Evolutionary conservation across 306 rosid genomes (phyloP).

Genomic region (Carpinus fangiana): DNA sequence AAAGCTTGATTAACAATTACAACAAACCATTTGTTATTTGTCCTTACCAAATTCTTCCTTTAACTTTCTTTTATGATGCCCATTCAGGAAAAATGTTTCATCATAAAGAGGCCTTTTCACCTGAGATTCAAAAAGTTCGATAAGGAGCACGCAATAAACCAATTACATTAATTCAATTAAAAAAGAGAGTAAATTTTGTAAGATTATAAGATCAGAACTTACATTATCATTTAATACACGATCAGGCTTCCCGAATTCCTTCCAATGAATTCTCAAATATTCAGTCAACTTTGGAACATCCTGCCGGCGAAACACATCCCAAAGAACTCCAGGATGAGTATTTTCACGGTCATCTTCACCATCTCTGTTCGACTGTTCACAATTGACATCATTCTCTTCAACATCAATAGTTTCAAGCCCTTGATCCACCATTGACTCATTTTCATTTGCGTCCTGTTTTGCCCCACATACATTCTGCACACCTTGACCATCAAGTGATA

Average conservation of each 20-base stretch:
- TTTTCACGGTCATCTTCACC: conserved; percentile 48
- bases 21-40: conserved; percentile 12
- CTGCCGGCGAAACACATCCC: conserved; percentile 84
- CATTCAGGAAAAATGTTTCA: conserved; percentile 65
- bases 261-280: conserved; percentile 64
- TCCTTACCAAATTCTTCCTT: conserved; percentile 91
- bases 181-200: neutral
- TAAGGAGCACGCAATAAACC: conserved; percentile 34
- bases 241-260: conserved; percentile 55
- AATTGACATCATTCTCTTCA: conserved; percentile 35
- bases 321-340: conserved; percentile 60
- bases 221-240: conserved; percentile 44
- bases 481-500: conserved; percentile 38
- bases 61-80: conserved; percentile 68
- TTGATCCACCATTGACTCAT: conserved; percentile 39
- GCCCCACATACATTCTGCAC: conserved; percentile 38
- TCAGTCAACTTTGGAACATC: conserved; percentile 74
- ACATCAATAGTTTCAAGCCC: conserved; percentile 39
- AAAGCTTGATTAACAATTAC: conserved; percentile 19
- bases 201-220: conserved; percentile 31
- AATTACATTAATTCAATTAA: conserved; percentile 4
- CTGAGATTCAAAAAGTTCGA: conserved; percentile 43
- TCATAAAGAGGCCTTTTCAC: conserved; percentile 69
- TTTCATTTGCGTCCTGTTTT: conserved; percentile 46
- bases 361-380: conserved; percentile 42